Evolutionary conservation across 768 basidiomycete species (phyloP), one percentile per base, ranked within the genome.

Genomic region (Leccinum uliginosum): DNA sequence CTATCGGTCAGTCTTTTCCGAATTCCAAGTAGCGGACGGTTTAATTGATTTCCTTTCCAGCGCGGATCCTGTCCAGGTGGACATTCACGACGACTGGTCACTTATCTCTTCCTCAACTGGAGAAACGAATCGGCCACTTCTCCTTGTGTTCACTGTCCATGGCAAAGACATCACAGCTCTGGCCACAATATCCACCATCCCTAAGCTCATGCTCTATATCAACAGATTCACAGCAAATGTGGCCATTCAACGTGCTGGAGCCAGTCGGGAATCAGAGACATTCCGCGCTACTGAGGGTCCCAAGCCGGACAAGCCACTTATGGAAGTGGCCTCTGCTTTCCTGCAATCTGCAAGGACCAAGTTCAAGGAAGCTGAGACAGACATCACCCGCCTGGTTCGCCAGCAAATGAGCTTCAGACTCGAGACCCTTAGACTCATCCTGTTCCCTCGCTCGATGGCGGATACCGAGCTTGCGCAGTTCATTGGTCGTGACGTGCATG

Each of bases 321-420:
- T 89, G 2, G 83, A 87, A 12, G 90, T 93, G n/a, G 91, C 92
- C 2, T 84, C 89, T 59, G 89, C 91, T 29, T 89, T 93, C 83
- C 70, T 93, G 38, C 76, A 81, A 54, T 88, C 89, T 0, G 88
- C 91, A 26, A 81, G 84, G 43, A 83, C 75, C 44, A 82, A 84
- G 21, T 82, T 91, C 70, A 85, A 82, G 61, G 89, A 90, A 71
- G 77, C 79, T 14, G 87, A 87, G 56, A 71, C 74, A 9, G 80
- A 75, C 1, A 69, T 88, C 8, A 80, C 80, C 6, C 85, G 86
- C 59, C 72, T 80, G 15, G 82, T 94, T 58, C 75, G 78, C 50
- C 89, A 92, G 67, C 81, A 84, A 56, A 85, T 94, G 80, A 84
- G 83, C 59, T 80, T 94, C 49, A 80, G 79, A 29, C 77, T 93